Evolutionary conservation across 371 early-diverging fungal species (phyloP).

Genomic region (Mucor circinelloides): DNA sequence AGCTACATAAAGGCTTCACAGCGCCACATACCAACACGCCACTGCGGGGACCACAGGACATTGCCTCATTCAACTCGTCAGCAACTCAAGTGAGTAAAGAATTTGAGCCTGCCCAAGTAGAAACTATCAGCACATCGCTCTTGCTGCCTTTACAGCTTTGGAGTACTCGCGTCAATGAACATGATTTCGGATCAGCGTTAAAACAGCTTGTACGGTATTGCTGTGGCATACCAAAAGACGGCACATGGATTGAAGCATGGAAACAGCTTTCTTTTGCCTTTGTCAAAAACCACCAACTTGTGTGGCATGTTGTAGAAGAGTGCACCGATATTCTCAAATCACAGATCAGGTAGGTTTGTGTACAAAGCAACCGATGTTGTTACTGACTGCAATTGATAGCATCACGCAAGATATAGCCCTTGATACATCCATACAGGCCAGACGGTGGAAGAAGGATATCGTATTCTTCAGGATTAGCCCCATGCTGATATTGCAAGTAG

Average conservation of each 20-base stretch:
- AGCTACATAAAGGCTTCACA: not conserved
- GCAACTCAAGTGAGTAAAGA: not conserved
- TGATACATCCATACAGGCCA: not conserved
- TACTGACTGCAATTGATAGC: not conserved
- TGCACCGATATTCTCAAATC: constrained; percentile 4
- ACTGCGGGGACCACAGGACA: not conserved
- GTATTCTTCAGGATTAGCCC: constrained; percentile 8
- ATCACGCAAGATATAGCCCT: not conserved
- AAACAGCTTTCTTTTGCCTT: constrained; percentile 9
- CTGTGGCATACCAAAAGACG: constrained; percentile 5
- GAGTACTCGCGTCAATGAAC: not conserved
- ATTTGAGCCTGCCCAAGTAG: not conserved
- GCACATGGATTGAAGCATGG: constrained; percentile 11
- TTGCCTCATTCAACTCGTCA: not conserved
- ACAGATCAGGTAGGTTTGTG: not conserved
- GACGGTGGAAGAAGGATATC: not conserved
- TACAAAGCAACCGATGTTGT: not conserved
- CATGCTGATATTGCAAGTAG: constrained; percentile 19
- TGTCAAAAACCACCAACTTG: not conserved
- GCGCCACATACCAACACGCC: not conserved
- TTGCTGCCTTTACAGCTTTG: not conserved
- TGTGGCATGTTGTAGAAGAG: constrained; percentile 6
- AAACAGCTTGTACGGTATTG: constrained; percentile 5
- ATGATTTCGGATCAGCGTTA: not conserved
- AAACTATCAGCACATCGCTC: not conserved